Base-by-base conservation (phyloP, 495 filamentous ascomycete genomes). In the Hypoxylon cercidicola region DNA sequence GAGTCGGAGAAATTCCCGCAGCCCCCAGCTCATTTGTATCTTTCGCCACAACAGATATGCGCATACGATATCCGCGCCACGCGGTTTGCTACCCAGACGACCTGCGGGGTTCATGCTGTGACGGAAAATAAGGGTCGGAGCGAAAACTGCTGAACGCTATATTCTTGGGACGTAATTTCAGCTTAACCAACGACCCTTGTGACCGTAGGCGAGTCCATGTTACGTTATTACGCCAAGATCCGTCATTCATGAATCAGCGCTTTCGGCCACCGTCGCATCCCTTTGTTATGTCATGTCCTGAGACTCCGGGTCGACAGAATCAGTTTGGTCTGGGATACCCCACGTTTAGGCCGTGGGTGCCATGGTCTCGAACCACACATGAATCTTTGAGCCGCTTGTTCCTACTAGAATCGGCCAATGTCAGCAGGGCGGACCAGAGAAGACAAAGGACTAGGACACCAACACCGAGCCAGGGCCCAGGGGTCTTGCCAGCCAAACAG, bases 161-260 rank as follows among this genome's bases (percentile, higher is more conserved):
- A 32, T 45, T 16, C 12, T 41, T 41, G 7, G 35, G 25, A 50
- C 45, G 43, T 32, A 64, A 43, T 35, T 21, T 50, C 25, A 51
- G 35, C 20, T 40, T 52, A 45, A 39, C 53, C 4, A 46, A 23
- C 18, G 19, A 55, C 30, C 20, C 44, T 60, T 41, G 37, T 55
- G 65, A 50, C 39, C 44, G n/a, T 2, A 16, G 37, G 21, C 4
- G 28, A 56, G 48, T 15, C 19, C 25, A 19, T 46, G 52, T 61
- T 69, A 69, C 66, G 61, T 69, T 69, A 64, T 69, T 43, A 59
- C 55, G 30, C 19, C 30, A 37, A 28, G 43, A 19, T 11, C 40
- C 50, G 35, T 60, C 45, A 21, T 65, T 58, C n/a, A 48, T 56
- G 55, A 69, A 62, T 62, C 50, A 62, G 64, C 58, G 64, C 35